Evolutionary conservation across 2,329 filamentous ascomycete genomes (phyloP), one percentile per base, ranked within the genome.

Genomic region (Apiospora koreana): DNA sequence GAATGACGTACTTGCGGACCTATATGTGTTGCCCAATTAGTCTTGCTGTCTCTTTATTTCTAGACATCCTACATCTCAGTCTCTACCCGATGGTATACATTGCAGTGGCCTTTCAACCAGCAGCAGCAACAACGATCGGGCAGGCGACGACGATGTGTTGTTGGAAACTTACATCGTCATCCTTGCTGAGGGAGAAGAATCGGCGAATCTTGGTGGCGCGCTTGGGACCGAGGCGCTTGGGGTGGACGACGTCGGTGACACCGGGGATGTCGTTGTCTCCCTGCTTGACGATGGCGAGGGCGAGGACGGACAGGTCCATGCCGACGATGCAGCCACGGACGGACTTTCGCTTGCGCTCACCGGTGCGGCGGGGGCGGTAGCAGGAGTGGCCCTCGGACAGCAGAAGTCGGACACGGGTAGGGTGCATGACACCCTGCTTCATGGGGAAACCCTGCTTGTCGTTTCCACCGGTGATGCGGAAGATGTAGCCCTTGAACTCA

Each of bases 401-500:
- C 81, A 99, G 93, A 79, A 99, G 94, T 79, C 94, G 93, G 87
- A 98, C 96, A 96, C 96, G 96, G 85, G 94, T 96, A 81, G 96
- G 95, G 86, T 97, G 93, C 91, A 99, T 95, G 85, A 97, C 93
- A 90, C 96, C 96, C 92, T 99, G 97, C 94, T 99, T 99, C 96
- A 99, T 99, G 80, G 96, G 96, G 92, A 99, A 99, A 89, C 96
- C 96, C 91, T 99, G 97, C 94, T 99, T 99, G 93, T 99, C 96
- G 93, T 99, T 99, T 84, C 97, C 96, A 83, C 96, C 97, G 81
- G 96, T 99, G 89, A 99, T 98, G 85, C 91, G 93, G 92, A 99
- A 94, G 89, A 99, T 92, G 90, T 99, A 99, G 86, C 96, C 96
- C 91, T 98, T 98, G 93, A 97, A 99, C 88, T 99, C 96, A 83